Conservation (phyloP, 768 basidiomycete species). For the Tremella fuciformis region DNA sequence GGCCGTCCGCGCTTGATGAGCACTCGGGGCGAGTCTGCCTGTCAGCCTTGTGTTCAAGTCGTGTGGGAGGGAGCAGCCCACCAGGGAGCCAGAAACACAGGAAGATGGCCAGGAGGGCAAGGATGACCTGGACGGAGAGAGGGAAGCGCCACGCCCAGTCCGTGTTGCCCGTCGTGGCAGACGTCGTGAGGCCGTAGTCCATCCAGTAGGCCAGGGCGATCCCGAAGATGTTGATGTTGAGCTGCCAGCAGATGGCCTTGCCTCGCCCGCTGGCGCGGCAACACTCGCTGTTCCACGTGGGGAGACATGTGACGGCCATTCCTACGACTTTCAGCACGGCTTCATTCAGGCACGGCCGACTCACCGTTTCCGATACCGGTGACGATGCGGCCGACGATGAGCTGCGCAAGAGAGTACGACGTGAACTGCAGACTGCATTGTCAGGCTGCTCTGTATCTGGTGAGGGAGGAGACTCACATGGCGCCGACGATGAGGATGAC, state of each 20-base stretch:
- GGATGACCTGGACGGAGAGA: conserved; percentile 15
- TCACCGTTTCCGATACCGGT: conserved; percentile 37
- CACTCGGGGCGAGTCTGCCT: conserved; percentile 69
- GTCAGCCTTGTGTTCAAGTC: conserved; percentile 60
- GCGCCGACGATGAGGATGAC: conserved; percentile 28
- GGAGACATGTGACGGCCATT: conserved; percentile 26
- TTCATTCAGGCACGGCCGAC: too few species aligned
- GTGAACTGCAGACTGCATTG: conserved; percentile 19
- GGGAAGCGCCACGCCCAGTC: conserved; percentile 10
- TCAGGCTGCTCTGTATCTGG: too few species aligned
- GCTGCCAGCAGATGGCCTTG: conserved; percentile 21
- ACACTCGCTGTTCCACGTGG: conserved; percentile 28
- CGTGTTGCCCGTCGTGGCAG: conserved; percentile 1
- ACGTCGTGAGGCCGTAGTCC: conserved; percentile 15
- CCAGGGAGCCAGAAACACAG: neutral
- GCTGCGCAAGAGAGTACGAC: conserved; percentile 26
- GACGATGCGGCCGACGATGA: conserved; percentile 41
- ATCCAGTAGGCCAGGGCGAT: conserved; percentile 21
- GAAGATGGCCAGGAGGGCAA: conserved; percentile 46
- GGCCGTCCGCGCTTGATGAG: conserved; percentile 21
- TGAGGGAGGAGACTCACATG: neutral
- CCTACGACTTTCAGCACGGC: too few species aligned
- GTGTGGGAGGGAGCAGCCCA: neutral
- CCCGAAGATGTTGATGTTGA: conserved; percentile 31
- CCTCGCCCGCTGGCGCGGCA: conserved; percentile 21